Conservation (phyloP, 2,329 filamentous ascomycete species). For the Rutstroemia sydowiana region DNA sequence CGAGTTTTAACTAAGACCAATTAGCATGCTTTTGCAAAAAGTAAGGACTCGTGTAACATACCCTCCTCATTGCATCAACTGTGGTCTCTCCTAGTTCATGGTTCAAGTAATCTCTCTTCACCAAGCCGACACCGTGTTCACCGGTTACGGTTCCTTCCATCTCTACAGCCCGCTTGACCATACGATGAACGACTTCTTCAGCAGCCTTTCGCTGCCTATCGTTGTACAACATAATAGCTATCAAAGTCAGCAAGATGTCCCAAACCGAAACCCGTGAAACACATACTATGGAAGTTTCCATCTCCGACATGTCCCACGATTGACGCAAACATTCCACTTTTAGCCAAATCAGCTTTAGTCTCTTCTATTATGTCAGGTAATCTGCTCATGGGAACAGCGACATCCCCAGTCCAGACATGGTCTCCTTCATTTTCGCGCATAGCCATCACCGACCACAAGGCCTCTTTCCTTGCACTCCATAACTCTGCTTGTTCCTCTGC, state of each 20-base stretch:
- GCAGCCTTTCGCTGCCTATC: constrained; percentile 60
- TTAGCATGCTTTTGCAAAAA: not conserved
- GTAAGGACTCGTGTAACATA: constrained; percentile 32
- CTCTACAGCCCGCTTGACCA: constrained; percentile 81
- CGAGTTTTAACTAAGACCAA: constrained; percentile 59
- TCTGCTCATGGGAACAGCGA: constrained; percentile 72
- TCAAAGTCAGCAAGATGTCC: constrained; percentile 7
- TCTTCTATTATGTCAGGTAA: constrained; percentile 71
- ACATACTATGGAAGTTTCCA: constrained; percentile 64
- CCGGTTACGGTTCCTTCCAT: constrained; percentile 81
- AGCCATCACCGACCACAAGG: constrained; percentile 73
- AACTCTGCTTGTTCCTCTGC: constrained; percentile 66
- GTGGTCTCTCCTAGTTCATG: constrained; percentile 69
- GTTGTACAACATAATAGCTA: constrained; percentile 52
- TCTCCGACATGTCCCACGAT: constrained; percentile 70
- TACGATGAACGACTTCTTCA: constrained; percentile 67
- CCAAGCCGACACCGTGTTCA: constrained; percentile 76
- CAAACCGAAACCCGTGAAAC: not conserved
- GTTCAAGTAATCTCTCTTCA: constrained; percentile 76
- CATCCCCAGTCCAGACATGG: constrained; percentile 78
- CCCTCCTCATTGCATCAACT: constrained; percentile 77
- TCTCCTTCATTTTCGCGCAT: constrained; percentile 53
- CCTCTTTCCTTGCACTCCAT: constrained; percentile 79
- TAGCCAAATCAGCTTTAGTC: constrained; percentile 56
- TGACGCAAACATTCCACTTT: constrained; percentile 49